Conservation (phyloP, 352 stramenopile species). For the Hyaloperonospora brassicae region DNA sequence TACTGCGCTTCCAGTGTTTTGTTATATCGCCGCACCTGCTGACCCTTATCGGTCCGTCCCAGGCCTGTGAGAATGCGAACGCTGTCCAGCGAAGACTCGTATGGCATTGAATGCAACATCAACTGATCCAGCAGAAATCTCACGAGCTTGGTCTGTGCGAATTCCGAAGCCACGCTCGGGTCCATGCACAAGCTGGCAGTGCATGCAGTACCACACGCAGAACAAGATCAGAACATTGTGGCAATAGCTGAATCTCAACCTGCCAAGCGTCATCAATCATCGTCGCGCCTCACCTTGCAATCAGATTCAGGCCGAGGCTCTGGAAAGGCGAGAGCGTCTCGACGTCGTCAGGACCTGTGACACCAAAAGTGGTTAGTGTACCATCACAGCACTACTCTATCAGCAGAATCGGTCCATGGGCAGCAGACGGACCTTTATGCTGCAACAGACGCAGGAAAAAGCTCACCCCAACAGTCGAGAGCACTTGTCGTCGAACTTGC, state of each 20-base stretch:
- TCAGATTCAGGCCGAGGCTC: slow-evolving; percentile 67
- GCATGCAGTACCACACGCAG: slow-evolving; percentile 3
- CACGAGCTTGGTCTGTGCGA: slow-evolving; percentile 58
- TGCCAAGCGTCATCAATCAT: too few species aligned
- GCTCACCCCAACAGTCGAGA: slow-evolving; percentile 47
- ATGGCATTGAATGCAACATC: slow-evolving; percentile 13
- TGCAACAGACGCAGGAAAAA: slow-evolving; percentile 80
- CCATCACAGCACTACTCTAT: not conserved
- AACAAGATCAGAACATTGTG: not conserved
- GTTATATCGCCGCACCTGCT: slow-evolving; percentile 22
- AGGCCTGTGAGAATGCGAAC: slow-evolving; percentile 42
- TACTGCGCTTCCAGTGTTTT: slow-evolving; percentile 17
- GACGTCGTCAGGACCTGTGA: slow-evolving; percentile 34
- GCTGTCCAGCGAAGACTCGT: slow-evolving; percentile 40
- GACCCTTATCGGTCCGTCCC: slow-evolving; percentile 37
- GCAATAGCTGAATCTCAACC: not conserved
- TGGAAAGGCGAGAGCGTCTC: slow-evolving; percentile 65
- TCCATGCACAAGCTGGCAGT: slow-evolving; percentile 58
- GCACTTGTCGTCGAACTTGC: slow-evolving; percentile 47
- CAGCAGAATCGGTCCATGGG: not conserved
- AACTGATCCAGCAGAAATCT: slow-evolving; percentile 53
- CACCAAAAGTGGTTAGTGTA: slow-evolving; percentile 1
- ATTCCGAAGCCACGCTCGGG: slow-evolving; percentile 33
- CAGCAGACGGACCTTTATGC: slow-evolving; percentile 41
- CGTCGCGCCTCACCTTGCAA: slow-evolving; percentile 46